Evolutionary conservation across 805 yeast genomes (phyloP).

Genomic region (Candida schatavii): DNA sequence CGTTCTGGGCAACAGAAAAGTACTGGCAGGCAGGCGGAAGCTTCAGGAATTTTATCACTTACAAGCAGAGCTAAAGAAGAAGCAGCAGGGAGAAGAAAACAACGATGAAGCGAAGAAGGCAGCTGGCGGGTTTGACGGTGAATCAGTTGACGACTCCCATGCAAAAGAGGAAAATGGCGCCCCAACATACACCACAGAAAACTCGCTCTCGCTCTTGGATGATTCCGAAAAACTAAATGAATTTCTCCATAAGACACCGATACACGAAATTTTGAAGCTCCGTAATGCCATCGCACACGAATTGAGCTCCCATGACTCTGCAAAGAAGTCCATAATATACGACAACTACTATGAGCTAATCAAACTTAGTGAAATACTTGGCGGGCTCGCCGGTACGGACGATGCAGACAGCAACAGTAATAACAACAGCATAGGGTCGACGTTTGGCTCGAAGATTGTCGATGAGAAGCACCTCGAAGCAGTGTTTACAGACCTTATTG

Average conservation of each 20-base stretch:
- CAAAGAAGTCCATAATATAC: slow-evolving; percentile 67
- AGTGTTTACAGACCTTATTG: slow-evolving; percentile 21
- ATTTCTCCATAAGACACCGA: slow-evolving; percentile 21
- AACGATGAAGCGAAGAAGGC: neutral
- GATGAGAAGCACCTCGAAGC: slow-evolving; percentile 19
- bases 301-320: slow-evolving; percentile 53
- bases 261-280: slow-evolving; percentile 29
- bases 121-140: neutral
- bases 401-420: neutral
- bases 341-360: slow-evolving; percentile 74
- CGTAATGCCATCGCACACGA: slow-evolving; percentile 39
- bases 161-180: neutral
- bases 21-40: slow-evolving; percentile 39
- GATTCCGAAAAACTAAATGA: slow-evolving; percentile 17
- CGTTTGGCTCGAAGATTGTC: slow-evolving; percentile 6
- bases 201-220: neutral
- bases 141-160: neutral
- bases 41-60: slow-evolving; percentile 41
- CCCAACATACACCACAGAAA: neutral
- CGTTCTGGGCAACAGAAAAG: slow-evolving; percentile 20
- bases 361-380: slow-evolving; percentile 57
- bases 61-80: slow-evolving; percentile 12
- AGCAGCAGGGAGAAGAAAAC: slow-evolving; percentile 10
- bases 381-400: slow-evolving; percentile 16
- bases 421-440: slow-evolving; percentile 6